Percentiles rank a stretch among this genome's conserved stretches.
Evolutionary conservation across 1,139 yeast species (phyloP).

Genomic region (Kodamaea sp.): DNA sequence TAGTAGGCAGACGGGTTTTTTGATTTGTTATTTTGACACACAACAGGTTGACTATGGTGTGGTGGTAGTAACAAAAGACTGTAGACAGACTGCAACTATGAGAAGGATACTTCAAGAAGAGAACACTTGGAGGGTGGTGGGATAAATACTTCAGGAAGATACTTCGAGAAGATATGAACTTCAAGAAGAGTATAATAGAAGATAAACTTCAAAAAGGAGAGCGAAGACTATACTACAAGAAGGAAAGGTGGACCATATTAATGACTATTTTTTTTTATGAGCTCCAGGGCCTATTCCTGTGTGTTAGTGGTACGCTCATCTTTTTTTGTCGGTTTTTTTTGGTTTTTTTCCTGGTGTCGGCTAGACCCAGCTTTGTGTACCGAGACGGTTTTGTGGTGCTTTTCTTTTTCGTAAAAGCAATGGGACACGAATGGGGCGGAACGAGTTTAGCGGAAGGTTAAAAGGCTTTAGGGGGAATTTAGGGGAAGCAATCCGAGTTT

Average conservation of each 20-base stretch:
- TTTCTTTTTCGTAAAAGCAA: no score
- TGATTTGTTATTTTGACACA: no score
- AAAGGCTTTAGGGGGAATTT: no score
- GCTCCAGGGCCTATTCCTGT: neutral
- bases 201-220: constrained; percentile 8
- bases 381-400: no score
- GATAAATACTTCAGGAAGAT: constrained; percentile 3
- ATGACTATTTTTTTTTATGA: neutral
- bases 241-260: neutral
- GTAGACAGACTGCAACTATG: neutral
- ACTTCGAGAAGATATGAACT: constrained; percentile 5
- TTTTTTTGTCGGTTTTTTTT: neutral
- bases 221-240: neutral
- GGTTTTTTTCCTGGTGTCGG: neutral
- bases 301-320: neutral
- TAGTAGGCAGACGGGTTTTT: no score
- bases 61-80: neutral
- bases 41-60: neutral
- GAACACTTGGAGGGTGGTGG: no score
- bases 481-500: no score
- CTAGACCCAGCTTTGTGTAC: neutral
- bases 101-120: constrained; percentile 1
- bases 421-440: no score
- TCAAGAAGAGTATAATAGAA: constrained; percentile 3
- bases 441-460: no score